Evolutionary conservation across 2,329 filamentous ascomycete genomes (phyloP).

Genomic region (Colletotrichum navitas): DNA sequence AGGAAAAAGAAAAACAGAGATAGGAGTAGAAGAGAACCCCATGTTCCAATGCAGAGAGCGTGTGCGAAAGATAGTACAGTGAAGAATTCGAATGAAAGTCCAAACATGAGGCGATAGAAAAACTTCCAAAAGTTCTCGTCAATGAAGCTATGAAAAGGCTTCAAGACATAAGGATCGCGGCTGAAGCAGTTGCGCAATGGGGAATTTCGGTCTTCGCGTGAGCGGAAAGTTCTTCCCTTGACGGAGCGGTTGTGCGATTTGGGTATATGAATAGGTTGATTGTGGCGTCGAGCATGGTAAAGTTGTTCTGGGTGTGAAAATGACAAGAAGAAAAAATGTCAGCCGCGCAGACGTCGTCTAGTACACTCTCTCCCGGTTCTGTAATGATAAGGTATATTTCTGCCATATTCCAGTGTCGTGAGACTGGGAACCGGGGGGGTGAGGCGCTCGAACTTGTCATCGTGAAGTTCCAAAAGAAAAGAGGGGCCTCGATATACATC

Average conservation of each 20-base stretch:
- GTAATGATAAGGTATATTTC: slow-evolving; percentile 36
- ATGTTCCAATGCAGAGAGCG: slow-evolving; percentile 25
- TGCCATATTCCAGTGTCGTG: slow-evolving; percentile 22
- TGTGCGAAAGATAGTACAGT: slow-evolving; percentile 31
- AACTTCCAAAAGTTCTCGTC: slow-evolving; percentile 5
- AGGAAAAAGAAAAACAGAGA: background rate
- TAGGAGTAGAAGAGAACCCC: background rate
- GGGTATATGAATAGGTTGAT: slow-evolving; percentile 36
- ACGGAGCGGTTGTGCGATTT: slow-evolving; percentile 37
- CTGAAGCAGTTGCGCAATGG: slow-evolving; percentile 26
- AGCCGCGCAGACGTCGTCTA: background rate
- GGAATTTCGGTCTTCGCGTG: slow-evolving; percentile 47
- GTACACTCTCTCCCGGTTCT: slow-evolving; percentile 2
- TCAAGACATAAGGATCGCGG: slow-evolving; percentile 32
- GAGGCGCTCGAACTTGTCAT: slow-evolving; percentile 4
- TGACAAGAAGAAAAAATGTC: background rate
- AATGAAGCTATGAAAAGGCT: slow-evolving; percentile 40
- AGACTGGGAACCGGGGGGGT: slow-evolving; percentile 19
- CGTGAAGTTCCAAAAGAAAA: background rate
- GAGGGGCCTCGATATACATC: background rate
- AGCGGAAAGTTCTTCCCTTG: slow-evolving; percentile 48
- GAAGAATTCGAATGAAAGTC: background rate
- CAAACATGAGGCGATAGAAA: background rate
- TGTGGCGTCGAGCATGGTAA: slow-evolving; percentile 3
- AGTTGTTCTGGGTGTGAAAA: background rate